phyloP scores from a whole-genome alignment of 1,284 basidiomycete species.

The Earliella scabrosa region DNA sequence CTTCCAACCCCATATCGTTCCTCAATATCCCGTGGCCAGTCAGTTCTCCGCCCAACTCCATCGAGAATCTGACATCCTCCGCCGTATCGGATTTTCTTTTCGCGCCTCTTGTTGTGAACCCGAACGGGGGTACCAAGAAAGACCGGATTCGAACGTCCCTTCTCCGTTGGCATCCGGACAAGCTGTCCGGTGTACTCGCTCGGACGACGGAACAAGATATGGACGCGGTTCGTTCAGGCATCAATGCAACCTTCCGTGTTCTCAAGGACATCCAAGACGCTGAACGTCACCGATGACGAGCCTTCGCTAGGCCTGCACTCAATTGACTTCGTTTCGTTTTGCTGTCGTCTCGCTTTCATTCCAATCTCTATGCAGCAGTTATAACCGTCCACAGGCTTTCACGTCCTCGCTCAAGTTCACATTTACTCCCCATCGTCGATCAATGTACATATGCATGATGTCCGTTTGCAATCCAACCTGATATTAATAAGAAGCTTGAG shows the following conservation, averaged over 20 bases:
- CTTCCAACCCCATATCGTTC: conserved; percentile 38
- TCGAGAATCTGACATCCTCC: conserved; percentile 45
- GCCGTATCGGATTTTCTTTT: conserved; percentile 59
- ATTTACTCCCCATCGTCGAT: no score
- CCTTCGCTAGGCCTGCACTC: no score
- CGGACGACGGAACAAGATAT: conserved; percentile 56
- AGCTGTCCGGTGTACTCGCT: conserved; percentile 55
- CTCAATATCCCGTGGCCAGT: conserved; percentile 67
- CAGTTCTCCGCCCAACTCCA: conserved; percentile 29
- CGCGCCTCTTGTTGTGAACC: conserved; percentile 47
- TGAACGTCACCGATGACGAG: no score
- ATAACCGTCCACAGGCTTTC: no score
- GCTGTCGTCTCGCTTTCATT: no score
- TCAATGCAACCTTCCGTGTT: conserved; percentile 38
- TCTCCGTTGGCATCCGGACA: conserved; percentile 77
- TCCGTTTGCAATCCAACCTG: no score
- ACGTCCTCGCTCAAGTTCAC: no score
- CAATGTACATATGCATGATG: no score
- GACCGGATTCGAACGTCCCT: conserved; percentile 63
- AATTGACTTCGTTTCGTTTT: no score
- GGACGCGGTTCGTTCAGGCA: conserved; percentile 50
- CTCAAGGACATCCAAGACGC: conserved; percentile 6
- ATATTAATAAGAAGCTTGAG: no score
- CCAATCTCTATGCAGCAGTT: no score
- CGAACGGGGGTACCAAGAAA: conserved; percentile 44